Conservation (phyloP, 2,329 filamentous ascomycete species). For the Chalaropsis ovoidea region DNA sequence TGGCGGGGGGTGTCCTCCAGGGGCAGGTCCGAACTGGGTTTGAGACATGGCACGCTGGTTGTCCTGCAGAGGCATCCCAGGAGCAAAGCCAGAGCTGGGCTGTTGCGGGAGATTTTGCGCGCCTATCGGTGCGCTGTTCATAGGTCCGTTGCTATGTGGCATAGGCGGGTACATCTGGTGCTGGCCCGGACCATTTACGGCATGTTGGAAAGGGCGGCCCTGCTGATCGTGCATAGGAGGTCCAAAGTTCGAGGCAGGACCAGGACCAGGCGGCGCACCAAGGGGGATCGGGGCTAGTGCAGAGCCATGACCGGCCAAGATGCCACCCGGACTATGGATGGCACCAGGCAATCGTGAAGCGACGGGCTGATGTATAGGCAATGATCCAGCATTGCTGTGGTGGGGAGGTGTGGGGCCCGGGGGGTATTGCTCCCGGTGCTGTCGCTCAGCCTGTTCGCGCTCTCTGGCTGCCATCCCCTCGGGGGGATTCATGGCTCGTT, state of each 20-base stretch:
- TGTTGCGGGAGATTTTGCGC: conserved; percentile 47
- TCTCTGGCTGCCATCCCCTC: conserved; percentile 40
- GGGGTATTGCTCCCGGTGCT: conserved; percentile 57
- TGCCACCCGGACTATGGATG: conserved; percentile 84
- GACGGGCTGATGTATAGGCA: conserved; percentile 89
- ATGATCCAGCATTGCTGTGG: conserved; percentile 77
- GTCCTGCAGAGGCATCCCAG: conserved; percentile 36
- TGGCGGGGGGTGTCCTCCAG: conserved; percentile 31
- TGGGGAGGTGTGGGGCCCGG: conserved; percentile 66
- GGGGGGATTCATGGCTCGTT: conserved; percentile 39
- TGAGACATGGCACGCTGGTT: conserved; percentile 23
- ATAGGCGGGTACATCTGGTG: conserved; percentile 51
- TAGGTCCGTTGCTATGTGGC: conserved; percentile 41
- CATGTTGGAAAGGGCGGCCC: conserved; percentile 43
- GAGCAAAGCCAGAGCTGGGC: conserved; percentile 2
- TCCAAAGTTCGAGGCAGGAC: conserved; percentile 40
- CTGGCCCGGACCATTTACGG: conserved; percentile 37
- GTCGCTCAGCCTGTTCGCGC: conserved; percentile 42
- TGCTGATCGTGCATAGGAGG: conserved; percentile 46
- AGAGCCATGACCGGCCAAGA: conserved; percentile 64
- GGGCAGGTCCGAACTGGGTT: conserved; percentile 22
- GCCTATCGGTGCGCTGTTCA: conserved; percentile 43
- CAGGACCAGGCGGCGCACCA: conserved; percentile 42
- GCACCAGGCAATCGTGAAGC: conserved; percentile 68
- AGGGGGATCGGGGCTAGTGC: conserved; percentile 45